A percentile compares a stretch with the other conserved stretches of the same genome.
Conservation (phyloP, 2,329 filamentous ascomycete genomes). For the Diaporthe citriasiana region DNA sequence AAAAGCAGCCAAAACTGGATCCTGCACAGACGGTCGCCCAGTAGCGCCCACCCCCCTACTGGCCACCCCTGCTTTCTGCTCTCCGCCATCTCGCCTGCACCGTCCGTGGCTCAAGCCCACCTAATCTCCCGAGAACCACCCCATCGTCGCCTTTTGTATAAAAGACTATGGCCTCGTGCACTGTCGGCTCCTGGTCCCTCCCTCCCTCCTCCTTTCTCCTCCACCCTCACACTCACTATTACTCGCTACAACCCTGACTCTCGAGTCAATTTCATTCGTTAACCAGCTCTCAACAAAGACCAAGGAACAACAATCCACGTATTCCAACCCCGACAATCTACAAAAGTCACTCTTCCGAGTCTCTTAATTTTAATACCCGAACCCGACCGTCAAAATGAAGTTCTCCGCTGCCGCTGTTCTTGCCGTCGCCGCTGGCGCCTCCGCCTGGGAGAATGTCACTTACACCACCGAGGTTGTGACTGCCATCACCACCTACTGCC, state of each 20-base stretch:
- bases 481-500: constrained; percentile 80
- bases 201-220: constrained; percentile 55
- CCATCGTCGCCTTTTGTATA: constrained; percentile 57
- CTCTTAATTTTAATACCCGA: constrained; percentile 58
- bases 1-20: constrained; percentile 42
- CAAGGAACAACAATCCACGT: constrained; percentile 51
- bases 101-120: constrained; percentile 21
- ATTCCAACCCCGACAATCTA: constrained; percentile 51
- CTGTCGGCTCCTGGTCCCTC: constrained; percentile 53
- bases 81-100: constrained; percentile 33
- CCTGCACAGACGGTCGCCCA: constrained; percentile 39
- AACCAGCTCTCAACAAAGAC: constrained; percentile 45
- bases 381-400: constrained; percentile 73
- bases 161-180: constrained; percentile 56
- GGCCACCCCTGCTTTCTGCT: constrained; percentile 44
- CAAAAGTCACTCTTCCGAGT: constrained; percentile 49
- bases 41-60: constrained; percentile 37
- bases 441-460: constrained; percentile 61
- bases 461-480: constrained; percentile 78
- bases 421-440: constrained; percentile 65
- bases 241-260: constrained; percentile 63
- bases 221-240: constrained; percentile 62
- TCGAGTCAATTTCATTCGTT: constrained; percentile 74
- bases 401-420: constrained; percentile 68
- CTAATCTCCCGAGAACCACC: constrained; percentile 41